Evolutionary conservation across 1,284 basidiomycete genomes (phyloP).

Genomic region (Phaffia rhodozyma): DNA sequence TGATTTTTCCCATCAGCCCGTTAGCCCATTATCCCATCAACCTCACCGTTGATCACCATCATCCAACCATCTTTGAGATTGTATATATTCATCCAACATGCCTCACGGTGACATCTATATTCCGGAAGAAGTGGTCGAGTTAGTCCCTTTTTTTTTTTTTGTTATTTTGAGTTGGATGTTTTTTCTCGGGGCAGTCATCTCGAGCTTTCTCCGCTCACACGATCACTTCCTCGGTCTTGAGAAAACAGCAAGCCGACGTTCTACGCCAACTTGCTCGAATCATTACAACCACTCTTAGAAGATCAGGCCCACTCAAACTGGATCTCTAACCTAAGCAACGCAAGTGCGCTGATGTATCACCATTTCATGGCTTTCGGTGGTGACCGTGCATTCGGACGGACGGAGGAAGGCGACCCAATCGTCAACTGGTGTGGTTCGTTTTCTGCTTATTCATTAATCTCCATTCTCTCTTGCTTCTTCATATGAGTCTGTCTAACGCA

Average conservation of each 20-base stretch:
- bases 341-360: slow-evolving; percentile 64
- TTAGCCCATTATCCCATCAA: no score
- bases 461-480: not conserved
- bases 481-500: slow-evolving; percentile 2
- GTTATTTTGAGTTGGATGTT: not conserved
- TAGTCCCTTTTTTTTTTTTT: slow-evolving; percentile 13
- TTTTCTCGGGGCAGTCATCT: not conserved
- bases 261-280: slow-evolving; percentile 58
- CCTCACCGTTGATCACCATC: no score
- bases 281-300: slow-evolving; percentile 50
- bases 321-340: slow-evolving; percentile 62
- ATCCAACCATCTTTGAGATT: no score
- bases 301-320: slow-evolving; percentile 38
- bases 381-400: slow-evolving; percentile 46
- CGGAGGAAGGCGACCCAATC: slow-evolving; percentile 40
- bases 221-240: not conserved
- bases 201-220: not conserved
- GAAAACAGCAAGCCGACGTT: slow-evolving; percentile 48
- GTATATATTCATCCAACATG: slow-evolving; percentile 39
- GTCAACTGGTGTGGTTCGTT: slow-evolving; percentile 76
- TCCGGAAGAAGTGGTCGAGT: slow-evolving; percentile 50
- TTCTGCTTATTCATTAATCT: not conserved
- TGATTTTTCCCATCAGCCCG: no score
- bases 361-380: slow-evolving; percentile 53
- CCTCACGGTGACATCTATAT: slow-evolving; percentile 71